A percentile compares a stretch with the other conserved stretches of the same genome.
Conservation (phyloP, 2,329 filamentous ascomycete species). For the Furcasterigmium furcatum region DNA sequence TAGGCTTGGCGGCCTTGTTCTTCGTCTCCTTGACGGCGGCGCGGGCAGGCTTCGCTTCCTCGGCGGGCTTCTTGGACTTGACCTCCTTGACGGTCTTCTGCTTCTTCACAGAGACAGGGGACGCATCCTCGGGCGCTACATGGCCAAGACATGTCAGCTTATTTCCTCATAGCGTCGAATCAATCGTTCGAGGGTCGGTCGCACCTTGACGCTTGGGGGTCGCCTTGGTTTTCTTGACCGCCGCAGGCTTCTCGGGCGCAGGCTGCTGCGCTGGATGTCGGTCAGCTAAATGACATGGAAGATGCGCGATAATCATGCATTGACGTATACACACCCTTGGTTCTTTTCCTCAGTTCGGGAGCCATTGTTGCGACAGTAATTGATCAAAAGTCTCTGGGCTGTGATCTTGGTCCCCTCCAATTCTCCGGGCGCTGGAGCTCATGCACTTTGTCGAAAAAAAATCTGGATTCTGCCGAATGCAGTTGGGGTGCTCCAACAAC, state of each 20-base stretch:
- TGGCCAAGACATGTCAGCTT: slow-evolving; percentile 17
- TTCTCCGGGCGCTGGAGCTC: not conserved
- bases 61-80: slow-evolving; percentile 17
- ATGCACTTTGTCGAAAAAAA: slow-evolving; percentile 9
- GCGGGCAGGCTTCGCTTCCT: slow-evolving; percentile 31
- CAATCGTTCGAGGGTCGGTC: slow-evolving; percentile 4
- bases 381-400: slow-evolving; percentile 1
- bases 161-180: not conserved
- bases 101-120: slow-evolving; percentile 41
- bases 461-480: slow-evolving; percentile 12
- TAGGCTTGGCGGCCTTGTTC: slow-evolving; percentile 34
- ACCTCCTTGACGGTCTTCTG: slow-evolving; percentile 34
- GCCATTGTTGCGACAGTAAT: slow-evolving; percentile 33
- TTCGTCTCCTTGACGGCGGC: slow-evolving; percentile 37
- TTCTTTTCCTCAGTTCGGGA: slow-evolving; percentile 37
- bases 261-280: slow-evolving; percentile 13
- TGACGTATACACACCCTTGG: slow-evolving; percentile 18
- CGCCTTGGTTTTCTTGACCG: slow-evolving; percentile 13
- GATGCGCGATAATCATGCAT: not conserved
- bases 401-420: slow-evolving; percentile 6
- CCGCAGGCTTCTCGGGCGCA: slow-evolving; percentile 25
- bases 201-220: slow-evolving; percentile 33
- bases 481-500: not conserved
- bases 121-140: slow-evolving; percentile 40
- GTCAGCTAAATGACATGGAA: not conserved